phyloP scores from a whole-genome alignment of 2,329 filamentous ascomycete genomes.

The Zopfia rhizophila region DNA sequence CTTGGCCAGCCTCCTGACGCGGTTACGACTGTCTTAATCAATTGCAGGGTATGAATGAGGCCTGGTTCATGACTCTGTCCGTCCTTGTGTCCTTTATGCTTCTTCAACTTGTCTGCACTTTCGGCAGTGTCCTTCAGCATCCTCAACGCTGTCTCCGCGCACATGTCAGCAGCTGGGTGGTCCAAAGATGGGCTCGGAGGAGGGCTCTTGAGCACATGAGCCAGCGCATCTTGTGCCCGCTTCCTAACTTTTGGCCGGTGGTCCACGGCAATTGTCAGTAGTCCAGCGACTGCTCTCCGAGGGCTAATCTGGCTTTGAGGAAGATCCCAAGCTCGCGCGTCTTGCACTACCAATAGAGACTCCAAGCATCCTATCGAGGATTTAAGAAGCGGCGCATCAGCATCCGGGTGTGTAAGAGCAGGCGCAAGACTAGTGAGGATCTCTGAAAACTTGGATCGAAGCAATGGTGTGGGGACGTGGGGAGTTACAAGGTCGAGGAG shows the following conservation, averaged over 20 bases:
- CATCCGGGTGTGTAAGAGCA: conserved; percentile 79
- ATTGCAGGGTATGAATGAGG: conserved; percentile 89
- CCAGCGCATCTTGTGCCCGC: conserved; percentile 88
- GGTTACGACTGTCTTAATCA: conserved; percentile 88
- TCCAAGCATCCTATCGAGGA: conserved; percentile 94
- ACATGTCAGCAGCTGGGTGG: conserved; percentile 95
- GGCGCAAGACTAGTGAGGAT: conserved; percentile 89
- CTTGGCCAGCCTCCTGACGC: conserved; percentile 95
- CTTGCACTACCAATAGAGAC: conserved; percentile 89
- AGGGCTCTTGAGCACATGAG: conserved; percentile 82
- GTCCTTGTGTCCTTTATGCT: conserved; percentile 62
- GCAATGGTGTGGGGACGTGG: conserved; percentile 83
- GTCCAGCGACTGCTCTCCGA: conserved; percentile 84
- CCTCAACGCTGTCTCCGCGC: conserved; percentile 87
- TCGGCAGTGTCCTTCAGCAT: conserved; percentile 81
- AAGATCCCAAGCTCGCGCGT: conserved; percentile 87
- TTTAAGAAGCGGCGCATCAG: conserved; percentile 85
- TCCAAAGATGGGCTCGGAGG: conserved; percentile 93
- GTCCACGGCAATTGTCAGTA: conserved; percentile 86
- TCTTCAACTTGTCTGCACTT: conserved; percentile 76
- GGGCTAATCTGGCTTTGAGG: conserved; percentile 85
- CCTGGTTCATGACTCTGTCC: conserved; percentile 77
- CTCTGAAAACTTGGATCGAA: conserved; percentile 93
- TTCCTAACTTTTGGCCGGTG: conserved; percentile 93
- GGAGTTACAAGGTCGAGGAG: conserved; percentile 92